These are phyloP conservation scores for Neopestalotiopsis sp. DNA, from an alignment of 2,329 filamentous ascomycete genomes.

Conservation along the genomic window DNA sequence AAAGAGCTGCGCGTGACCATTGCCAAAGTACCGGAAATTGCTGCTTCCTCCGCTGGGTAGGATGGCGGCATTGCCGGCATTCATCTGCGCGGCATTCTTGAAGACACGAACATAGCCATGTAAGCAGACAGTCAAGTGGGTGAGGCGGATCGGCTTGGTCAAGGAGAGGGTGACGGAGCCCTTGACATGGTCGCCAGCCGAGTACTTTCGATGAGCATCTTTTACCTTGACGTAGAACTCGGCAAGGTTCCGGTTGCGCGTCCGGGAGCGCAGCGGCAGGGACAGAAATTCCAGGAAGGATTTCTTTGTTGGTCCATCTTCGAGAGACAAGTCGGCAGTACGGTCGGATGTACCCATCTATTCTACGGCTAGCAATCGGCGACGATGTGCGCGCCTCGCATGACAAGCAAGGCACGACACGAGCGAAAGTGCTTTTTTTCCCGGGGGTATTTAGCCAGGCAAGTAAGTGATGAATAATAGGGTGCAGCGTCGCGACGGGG, in stretches of 20 bases:
- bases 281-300: constrained; percentile 59
- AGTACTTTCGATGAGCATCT: constrained; percentile 79
- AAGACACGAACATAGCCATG: constrained; percentile 82
- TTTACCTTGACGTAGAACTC: constrained; percentile 81
- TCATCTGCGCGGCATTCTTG: constrained; percentile 66
- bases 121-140: constrained; percentile 78
- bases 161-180: constrained; percentile 76
- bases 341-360: constrained; percentile 53
- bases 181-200: constrained; percentile 74
- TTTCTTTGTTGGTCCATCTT: constrained; percentile 45
- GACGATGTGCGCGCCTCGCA: constrained; percentile 35
- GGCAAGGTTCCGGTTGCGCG: constrained; percentile 72
- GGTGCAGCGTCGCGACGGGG: background rate
- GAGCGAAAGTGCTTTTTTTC: background rate
- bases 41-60: constrained; percentile 40
- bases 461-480: background rate
- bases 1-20: constrained; percentile 80
- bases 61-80: constrained; percentile 46
- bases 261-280: constrained; percentile 55
- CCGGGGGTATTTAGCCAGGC: background rate
- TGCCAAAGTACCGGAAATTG: constrained; percentile 68
- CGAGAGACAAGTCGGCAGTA: constrained; percentile 41
- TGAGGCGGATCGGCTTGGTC: constrained; percentile 76
- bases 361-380: constrained; percentile 34
- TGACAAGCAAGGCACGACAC: constrained; percentile 31